phyloP scores from a whole-genome alignment of 257 asterid genomes.

The Capsicum baccatum region DNA sequence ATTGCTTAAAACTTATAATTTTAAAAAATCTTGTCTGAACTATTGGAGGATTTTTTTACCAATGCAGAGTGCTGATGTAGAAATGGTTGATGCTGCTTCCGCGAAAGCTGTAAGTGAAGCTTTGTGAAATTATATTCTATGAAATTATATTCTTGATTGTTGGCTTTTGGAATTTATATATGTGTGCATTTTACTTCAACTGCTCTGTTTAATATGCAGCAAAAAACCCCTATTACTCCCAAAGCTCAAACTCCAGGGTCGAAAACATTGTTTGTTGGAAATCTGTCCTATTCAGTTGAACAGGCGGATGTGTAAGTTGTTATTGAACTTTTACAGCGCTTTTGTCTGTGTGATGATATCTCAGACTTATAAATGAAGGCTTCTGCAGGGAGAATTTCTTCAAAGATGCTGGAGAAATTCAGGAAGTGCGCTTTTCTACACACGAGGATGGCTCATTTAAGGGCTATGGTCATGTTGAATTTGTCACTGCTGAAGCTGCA shows the following conservation, averaged over 20 bases:
- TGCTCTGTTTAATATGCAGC: slow-evolving; percentile 42
- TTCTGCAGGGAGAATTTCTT: slow-evolving; percentile 69
- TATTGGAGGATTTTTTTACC: neutral
- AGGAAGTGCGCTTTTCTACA: slow-evolving; percentile 66
- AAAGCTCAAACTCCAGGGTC: slow-evolving; percentile 50
- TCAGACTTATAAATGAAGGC: neutral
- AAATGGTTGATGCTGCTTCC: slow-evolving; percentile 51
- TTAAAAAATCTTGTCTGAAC: neutral
- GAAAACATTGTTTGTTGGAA: slow-evolving; percentile 77
- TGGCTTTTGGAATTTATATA: neutral
- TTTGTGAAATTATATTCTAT: neutral
- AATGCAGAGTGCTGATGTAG: slow-evolving; percentile 58
- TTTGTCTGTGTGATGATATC: neutral
- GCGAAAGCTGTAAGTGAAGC: slow-evolving; percentile 49
- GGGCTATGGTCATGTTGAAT: slow-evolving; percentile 95
- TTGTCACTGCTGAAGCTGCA: slow-evolving; percentile 74
- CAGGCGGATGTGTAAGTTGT: slow-evolving; percentile 66
- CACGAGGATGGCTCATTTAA: slow-evolving; percentile 57
- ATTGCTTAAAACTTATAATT: neutral
- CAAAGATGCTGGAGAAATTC: slow-evolving; percentile 72
- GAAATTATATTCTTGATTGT: neutral
- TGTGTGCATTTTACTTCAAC: neutral
- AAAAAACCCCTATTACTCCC: slow-evolving; percentile 56
- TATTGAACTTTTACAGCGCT: neutral
- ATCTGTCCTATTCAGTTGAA: slow-evolving; percentile 62